phyloP scores from a whole-genome alignment of 1,284 basidiomycete genomes.

The Cryptococcus sp. region DNA sequence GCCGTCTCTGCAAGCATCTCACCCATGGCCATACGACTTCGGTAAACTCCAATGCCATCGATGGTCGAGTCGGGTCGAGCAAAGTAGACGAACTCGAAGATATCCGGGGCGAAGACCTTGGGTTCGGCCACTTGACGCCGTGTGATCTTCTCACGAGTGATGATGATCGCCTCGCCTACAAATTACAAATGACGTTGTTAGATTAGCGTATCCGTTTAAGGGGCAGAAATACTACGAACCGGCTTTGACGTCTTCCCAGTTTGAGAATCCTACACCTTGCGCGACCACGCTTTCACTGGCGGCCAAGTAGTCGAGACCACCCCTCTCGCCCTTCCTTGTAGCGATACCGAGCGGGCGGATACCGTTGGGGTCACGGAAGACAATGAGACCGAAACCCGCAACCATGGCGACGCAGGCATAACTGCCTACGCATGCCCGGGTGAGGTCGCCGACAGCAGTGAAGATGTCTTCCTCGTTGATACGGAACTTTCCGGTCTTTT shows the following conservation, averaged over 20 bases:
- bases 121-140: conserved; percentile 71
- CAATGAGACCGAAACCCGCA: conserved; percentile 97
- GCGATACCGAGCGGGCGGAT: conserved; percentile 90
- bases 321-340: conserved; percentile 56
- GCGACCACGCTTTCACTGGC: conserved; percentile 96
- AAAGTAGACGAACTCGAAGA: conserved; percentile 99
- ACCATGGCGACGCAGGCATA: conserved; percentile 98
- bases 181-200: conserved; percentile 35
- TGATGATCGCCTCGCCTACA: conserved; percentile 89
- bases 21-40: conserved; percentile 99
- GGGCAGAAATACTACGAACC: conserved; percentile 57
- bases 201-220: neutral
- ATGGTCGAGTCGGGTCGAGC: conserved; percentile 97
- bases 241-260: conserved; percentile 92
- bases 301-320: conserved; percentile 81
- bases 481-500: conserved; percentile 97
- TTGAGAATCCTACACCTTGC: conserved; percentile 84
- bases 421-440: conserved; percentile 84
- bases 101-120: conserved; percentile 89
- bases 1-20: conserved; percentile 91
- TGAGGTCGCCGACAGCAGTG: conserved; percentile 85
- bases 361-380: conserved; percentile 98
- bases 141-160: conserved; percentile 74
- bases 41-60: conserved; percentile 96
- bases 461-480: conserved; percentile 99